Evolutionary conservation across 768 basidiomycete genomes (phyloP), one percentile per base, ranked within the genome.

Genomic region (Suillus fuscotomentosus): DNA sequence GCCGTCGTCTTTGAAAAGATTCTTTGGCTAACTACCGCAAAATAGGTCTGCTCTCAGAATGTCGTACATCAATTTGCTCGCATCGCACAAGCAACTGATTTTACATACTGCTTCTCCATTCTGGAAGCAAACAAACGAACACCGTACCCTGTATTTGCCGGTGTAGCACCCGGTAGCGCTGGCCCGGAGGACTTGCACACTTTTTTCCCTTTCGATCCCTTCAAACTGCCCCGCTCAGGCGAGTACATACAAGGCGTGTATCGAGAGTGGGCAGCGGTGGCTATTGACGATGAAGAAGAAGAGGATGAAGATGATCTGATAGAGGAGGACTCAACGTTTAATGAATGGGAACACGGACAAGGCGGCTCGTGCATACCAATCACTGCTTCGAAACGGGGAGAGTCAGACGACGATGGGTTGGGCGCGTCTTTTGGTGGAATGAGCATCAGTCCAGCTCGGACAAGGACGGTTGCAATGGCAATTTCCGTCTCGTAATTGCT

Each of bases 141-240:
- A 0, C 88, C 88, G 24, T 82, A 82, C 45, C 74, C 74, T 22
- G 68, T 78, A 24, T 72, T 73, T 50, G 64, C 70, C 22, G 70
- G 70, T 50, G 66, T 68, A 14, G 51, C 67, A 13, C 63, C 68
- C 10, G 63, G 69, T 13, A 66, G 76, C 36, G 68, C 78, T 20
- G 78, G 76, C 9, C 85, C 85, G 60, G 80, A 84, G 10, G 94
- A 96, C 65, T 82, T 99, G 62, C 95, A 94, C 72, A 88, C 89
- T 13, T 99, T 98, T 81, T 99, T 99, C 81, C 97, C 97, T 0
- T 99, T 99, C 73, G 97, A 99, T 75, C 97, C 97, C 3, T 99
- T 94, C 80, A 91, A 89, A 65, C 86, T 99, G 5, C 91, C 94
- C 0, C 83, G 87, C 63, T 95, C 94, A 43, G 81, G 84, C 38